Percentiles rank a stretch among this genome's conserved stretches.
These are phyloP conservation scores for Dittrichia graveolens DNA, from an alignment of 129 eudicot genomes.

Conservation along the genomic window DNA sequence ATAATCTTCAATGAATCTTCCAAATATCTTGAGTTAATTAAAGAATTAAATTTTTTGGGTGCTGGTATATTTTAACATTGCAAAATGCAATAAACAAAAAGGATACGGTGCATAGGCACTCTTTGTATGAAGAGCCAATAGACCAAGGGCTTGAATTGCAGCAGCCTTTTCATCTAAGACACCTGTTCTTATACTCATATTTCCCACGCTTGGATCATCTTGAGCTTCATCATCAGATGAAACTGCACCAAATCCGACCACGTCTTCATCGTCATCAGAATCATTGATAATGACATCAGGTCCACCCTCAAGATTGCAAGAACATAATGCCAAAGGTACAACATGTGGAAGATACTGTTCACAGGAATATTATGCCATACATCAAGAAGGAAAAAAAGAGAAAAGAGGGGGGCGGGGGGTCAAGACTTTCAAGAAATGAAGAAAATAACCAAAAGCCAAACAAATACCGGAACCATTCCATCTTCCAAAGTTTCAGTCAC, in stretches of 20 bases:
- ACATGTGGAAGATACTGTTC: constrained; percentile 89
- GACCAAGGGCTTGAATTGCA: constrained; percentile 93
- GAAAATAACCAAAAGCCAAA: not conserved
- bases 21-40: constrained; percentile 67
- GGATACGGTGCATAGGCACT: constrained; percentile 91
- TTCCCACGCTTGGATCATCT: constrained; percentile 82
- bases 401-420: not conserved
- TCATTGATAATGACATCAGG: constrained; percentile 80
- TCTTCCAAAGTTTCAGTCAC: constrained; percentile 78
- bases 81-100: constrained; percentile 26
- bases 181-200: constrained; percentile 81
- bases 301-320: constrained; percentile 97
- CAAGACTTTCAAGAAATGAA: not conserved
- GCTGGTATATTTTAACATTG: constrained; percentile 16
- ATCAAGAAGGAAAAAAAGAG: not conserved
- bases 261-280: constrained; percentile 79
- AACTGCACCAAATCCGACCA: constrained; percentile 67
- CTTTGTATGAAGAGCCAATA: constrained; percentile 83
- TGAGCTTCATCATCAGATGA: constrained; percentile 99
- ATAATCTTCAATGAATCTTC: constrained; percentile 83
- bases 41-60: constrained; percentile 35
- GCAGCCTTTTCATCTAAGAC: constrained; percentile 99
- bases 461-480: constrained; percentile 69
- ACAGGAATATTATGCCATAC: constrained; percentile 24
- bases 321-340: constrained; percentile 78